phyloP scores from a whole-genome alignment of 148 eudicot genomes.

The Arctostaphylos glauca region DNA sequence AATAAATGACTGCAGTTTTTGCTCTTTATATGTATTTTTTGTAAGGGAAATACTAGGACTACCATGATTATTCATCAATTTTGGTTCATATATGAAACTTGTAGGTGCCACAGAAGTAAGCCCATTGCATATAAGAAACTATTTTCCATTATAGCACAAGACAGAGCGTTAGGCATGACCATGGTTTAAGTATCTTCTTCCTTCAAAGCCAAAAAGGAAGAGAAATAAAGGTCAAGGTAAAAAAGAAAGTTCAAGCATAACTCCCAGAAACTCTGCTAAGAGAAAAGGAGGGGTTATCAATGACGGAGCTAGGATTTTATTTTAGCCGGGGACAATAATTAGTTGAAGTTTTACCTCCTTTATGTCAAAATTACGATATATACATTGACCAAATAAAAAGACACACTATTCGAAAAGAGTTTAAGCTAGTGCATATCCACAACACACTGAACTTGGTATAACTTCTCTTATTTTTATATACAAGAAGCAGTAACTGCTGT shows the following conservation, averaged over 20 bases:
- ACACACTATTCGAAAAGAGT: background rate
- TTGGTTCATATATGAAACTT: background rate
- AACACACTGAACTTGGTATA: background rate
- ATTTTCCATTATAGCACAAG: background rate
- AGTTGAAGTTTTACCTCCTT: background rate
- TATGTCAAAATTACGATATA: background rate
- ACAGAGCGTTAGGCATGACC: background rate
- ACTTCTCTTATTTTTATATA: background rate
- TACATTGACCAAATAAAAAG: background rate
- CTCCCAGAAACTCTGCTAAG: background rate
- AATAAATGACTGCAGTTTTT: background rate
- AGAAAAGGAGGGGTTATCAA: too few species aligned
- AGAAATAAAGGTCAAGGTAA: background rate
- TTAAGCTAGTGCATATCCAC: background rate
- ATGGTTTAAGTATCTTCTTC: background rate
- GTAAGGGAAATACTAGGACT: background rate
- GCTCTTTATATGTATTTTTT: background rate
- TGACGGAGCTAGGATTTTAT: too few species aligned
- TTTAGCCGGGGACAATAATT: background rate
- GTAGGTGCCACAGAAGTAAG: background rate
- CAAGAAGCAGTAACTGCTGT: background rate
- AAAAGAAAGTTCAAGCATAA: background rate
- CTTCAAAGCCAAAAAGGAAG: background rate
- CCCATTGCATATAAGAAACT: background rate
- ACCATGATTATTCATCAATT: background rate